Evolutionary conservation across 1,139 yeast genomes (phyloP).

Genomic region (Geotrichum europaeum): DNA sequence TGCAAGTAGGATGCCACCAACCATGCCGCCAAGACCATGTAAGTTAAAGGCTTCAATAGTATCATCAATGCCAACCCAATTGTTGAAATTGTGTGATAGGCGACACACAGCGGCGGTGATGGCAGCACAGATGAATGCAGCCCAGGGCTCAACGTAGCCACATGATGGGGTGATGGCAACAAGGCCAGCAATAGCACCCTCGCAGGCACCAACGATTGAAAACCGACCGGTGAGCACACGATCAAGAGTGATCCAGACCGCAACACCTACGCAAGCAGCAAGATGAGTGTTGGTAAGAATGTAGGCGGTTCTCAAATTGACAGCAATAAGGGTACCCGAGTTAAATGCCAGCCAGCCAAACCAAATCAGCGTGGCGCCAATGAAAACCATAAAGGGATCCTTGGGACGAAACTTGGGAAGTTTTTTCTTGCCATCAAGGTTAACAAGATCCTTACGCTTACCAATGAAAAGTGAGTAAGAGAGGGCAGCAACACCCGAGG

Average conservation of each 20-base stretch:
- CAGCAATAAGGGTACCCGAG: constrained; percentile 62
- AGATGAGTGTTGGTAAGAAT: constrained; percentile 88
- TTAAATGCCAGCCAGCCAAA: constrained; percentile 75
- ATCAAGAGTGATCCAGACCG: constrained; percentile 88
- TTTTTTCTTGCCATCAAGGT: constrained; percentile 39
- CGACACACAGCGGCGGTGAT: constrained; percentile 80
- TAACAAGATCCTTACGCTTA: constrained; percentile 46
- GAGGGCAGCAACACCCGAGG: constrained; percentile 85
- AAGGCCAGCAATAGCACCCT: constrained; percentile 90
- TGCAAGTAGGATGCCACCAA: constrained; percentile 86
- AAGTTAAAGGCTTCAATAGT: constrained; percentile 93
- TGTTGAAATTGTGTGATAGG: constrained; percentile 82
- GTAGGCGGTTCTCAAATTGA: constrained; percentile 62
- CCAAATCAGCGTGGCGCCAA: constrained; percentile 68
- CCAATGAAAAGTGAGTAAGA: constrained; percentile 81
- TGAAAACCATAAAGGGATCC: constrained; percentile 76
- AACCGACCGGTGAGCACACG: constrained; percentile 81
- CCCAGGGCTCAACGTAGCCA: constrained; percentile 91
- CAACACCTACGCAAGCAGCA: constrained; percentile 84
- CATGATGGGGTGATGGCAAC: constrained; percentile 96
- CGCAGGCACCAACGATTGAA: constrained; percentile 91
- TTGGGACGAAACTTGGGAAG: constrained; percentile 91
- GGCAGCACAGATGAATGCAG: constrained; percentile 77
- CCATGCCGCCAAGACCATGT: constrained; percentile 94
- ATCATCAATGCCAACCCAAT: constrained; percentile 76